phyloP scores from a whole-genome alignment of 2,329 filamentous ascomycete species.

The Cladosporium sp. region DNA sequence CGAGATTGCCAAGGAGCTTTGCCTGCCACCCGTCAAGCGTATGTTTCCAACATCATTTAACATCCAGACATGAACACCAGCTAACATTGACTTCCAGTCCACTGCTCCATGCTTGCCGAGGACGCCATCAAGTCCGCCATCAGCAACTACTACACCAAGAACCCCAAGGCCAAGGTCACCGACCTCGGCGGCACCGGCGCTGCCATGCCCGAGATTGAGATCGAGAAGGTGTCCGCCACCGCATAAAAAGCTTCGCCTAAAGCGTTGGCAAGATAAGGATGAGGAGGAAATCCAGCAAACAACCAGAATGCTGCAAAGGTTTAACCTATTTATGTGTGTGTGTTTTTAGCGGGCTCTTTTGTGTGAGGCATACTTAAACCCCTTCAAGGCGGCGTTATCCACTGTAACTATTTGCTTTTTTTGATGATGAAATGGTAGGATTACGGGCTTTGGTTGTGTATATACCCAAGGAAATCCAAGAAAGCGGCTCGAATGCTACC shows the following conservation, averaged over 20 bases:
- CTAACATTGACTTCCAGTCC: conserved; percentile 50
- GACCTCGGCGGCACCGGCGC: conserved; percentile 72
- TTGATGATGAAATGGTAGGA: neutral
- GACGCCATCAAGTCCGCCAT: conserved; percentile 92
- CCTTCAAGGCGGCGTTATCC: conserved; percentile 1
- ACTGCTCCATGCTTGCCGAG: conserved; percentile 90
- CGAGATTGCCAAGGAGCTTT: conserved; percentile 95
- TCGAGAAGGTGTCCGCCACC: conserved; percentile 48
- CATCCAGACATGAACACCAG: neutral
- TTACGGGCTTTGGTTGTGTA: neutral
- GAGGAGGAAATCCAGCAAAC: conserved; percentile 2
- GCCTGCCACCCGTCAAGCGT: conserved; percentile 83
- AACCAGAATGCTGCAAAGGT: conserved; percentile 1
- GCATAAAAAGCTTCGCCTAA: neutral
- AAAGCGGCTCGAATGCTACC: neutral
- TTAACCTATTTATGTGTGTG: neutral
- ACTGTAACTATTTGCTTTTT: neutral
- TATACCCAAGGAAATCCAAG: conserved; percentile 9
- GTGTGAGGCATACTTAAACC: conserved; percentile 2
- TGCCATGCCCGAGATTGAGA: conserved; percentile 62
- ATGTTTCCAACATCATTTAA: conserved; percentile 31
- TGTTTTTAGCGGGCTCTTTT: conserved; percentile 9
- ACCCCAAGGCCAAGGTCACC: conserved; percentile 69
- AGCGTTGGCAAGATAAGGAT: neutral
- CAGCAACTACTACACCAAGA: conserved; percentile 86